Percentiles rank a stretch among this genome's conserved stretches.
These are phyloP conservation scores for Phymatotrichopsis omnivora DNA, from an alignment of 2,329 filamentous ascomycete genomes.

Conservation along the genomic window DNA sequence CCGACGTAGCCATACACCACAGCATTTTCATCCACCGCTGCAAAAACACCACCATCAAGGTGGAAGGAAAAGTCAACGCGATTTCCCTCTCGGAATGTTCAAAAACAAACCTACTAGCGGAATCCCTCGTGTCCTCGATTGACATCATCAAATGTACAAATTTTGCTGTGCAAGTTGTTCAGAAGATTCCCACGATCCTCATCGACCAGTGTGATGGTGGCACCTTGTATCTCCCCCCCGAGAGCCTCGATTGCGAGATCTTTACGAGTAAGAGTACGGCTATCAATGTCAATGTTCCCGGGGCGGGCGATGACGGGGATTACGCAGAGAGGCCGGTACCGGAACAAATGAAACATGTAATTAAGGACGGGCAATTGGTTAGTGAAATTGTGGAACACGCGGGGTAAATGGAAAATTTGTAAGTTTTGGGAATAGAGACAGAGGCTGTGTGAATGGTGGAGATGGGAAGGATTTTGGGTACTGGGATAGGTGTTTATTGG, in stretches of 20 bases:
- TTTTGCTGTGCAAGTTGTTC: slow-evolving; percentile 87
- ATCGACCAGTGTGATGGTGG: slow-evolving; percentile 91
- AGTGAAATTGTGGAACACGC: slow-evolving; percentile 95
- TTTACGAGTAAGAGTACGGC: slow-evolving; percentile 81
- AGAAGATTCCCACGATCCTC: slow-evolving; percentile 73
- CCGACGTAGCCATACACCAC: slow-evolving; percentile 72
- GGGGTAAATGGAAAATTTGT: slow-evolving; percentile 44
- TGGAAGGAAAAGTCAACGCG: slow-evolving; percentile 93
- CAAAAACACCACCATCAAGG: slow-evolving; percentile 78
- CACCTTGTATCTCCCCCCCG: slow-evolving; percentile 72
- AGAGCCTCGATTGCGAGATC: slow-evolving; percentile 67
- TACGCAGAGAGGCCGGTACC: slow-evolving; percentile 80
- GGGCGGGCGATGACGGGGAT: slow-evolving; percentile 59
- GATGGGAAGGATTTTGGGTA: too few species aligned
- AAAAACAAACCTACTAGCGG: slow-evolving; percentile 74
- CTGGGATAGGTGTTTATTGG: too few species aligned
- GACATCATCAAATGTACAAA: slow-evolving; percentile 93
- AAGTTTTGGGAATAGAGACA: not conserved
- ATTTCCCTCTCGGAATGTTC: slow-evolving; percentile 87
- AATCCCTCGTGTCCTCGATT: slow-evolving; percentile 79
- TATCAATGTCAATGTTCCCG: slow-evolving; percentile 78
- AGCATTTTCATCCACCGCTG: slow-evolving; percentile 88
- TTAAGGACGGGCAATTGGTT: slow-evolving; percentile 65
- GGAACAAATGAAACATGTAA: slow-evolving; percentile 73
- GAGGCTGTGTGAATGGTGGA: too few species aligned